Evolutionary conservation across 805 yeast species (phyloP).

Genomic region (Zygosaccharomyces pseudorouxii): DNA sequence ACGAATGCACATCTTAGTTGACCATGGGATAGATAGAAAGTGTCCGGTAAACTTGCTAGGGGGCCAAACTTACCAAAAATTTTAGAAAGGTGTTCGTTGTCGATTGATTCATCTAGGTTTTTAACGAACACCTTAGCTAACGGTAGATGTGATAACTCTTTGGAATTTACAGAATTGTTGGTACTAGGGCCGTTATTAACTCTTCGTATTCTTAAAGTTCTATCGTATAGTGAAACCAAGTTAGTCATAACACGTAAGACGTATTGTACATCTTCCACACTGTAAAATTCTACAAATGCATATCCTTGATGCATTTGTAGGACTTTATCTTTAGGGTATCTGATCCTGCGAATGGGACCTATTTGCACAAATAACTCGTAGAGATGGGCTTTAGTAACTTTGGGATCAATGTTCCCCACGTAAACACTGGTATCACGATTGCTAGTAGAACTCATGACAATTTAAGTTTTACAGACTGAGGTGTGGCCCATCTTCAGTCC

Average conservation of each 20-base stretch:
- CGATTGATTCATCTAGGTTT: conserved; percentile 62
- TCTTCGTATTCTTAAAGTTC: conserved; percentile 53
- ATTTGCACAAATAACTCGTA: conserved; percentile 83
- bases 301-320: conserved; percentile 72
- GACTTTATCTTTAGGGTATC: conserved; percentile 76
- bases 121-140: conserved; percentile 71
- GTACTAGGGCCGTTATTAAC: conserved; percentile 38
- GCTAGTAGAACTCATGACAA: conserved; percentile 9
- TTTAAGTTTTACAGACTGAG: background rate
- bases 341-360: conserved; percentile 66
- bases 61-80: conserved; percentile 63
- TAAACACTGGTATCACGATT: conserved; percentile 46
- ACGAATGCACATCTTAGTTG: conserved; percentile 60
- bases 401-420: conserved; percentile 76
- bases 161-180: conserved; percentile 12
- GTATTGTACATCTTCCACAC: conserved; percentile 62
- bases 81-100: conserved; percentile 48
- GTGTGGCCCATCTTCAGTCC: background rate
- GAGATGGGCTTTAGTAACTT: conserved; percentile 63
- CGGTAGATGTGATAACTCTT: conserved; percentile 34
- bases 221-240: conserved; percentile 49
- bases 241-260: conserved; percentile 58
- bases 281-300: conserved; percentile 75
- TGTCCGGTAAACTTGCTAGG: conserved; percentile 45
- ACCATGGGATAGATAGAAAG: conserved; percentile 42